Evolutionary conservation across 495 filamentous ascomycete species (phyloP), one percentile per base, ranked within the genome.

Genomic region (Aspergillus campestris): DNA sequence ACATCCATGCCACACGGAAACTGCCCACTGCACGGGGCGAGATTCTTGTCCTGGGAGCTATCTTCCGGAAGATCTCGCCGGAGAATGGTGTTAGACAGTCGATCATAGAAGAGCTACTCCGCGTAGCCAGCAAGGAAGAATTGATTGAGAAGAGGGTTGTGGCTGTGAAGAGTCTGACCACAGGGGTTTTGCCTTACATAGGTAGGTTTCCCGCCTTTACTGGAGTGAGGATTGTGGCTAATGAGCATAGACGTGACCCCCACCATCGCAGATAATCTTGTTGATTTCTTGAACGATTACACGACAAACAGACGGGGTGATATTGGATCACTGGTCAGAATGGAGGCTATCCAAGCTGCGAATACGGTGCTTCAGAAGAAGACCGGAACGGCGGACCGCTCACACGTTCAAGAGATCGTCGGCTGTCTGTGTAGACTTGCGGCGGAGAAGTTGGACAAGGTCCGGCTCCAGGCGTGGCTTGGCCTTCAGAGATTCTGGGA

Each of bases 401-500:
- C 58, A 28, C 40, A 62, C 36, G 44, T 63, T 38, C 50, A 65
- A 31, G 38, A 53, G 1, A 48, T 77, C 11, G 49, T 70, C 9
- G 55, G 59, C 7, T 65, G 67, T 34, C 66, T 95, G 7, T 70
- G 83, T 38, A 74, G 89, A 8, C 65, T 95, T 24, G 81, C 86
- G 14, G 76, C 82, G 0, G 92, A 97, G 62, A 94, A 94, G 59
- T 73, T 96, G 5, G 92, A 98, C 58, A 84, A 88, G 47, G 80
- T 97, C 29, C 78, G 92, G 32, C 60, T 77, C 2, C 78, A 82
- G 53, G 89, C 89, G 30, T 76, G 74, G 59, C 58, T 56, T 32
- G 70, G 68, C 50, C 45, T 75, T 7, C 71, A 70, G 45, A 45
- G 15, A 1, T 67, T 57, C 42, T 76, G 71, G 73, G 57, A 62